These are phyloP conservation scores for Scedosporium dehoogii DNA, from an alignment of 2,329 filamentous ascomycete genomes.

Conservation along the genomic window DNA sequence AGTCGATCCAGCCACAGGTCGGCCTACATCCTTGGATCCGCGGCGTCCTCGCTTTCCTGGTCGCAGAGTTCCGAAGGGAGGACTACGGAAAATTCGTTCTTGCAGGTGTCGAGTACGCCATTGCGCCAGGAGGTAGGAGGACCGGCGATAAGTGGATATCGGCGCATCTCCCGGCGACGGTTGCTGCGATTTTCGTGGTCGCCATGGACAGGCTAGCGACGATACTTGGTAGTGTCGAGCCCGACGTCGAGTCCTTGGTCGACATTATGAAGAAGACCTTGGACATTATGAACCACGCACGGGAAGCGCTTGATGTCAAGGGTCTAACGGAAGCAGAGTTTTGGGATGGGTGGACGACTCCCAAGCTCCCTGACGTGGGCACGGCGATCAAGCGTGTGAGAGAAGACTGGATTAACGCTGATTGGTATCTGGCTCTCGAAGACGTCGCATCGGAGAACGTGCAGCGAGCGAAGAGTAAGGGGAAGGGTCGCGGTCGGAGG, in stretches of 20 bases:
- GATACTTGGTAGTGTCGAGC: constrained; percentile 26
- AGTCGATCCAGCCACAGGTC: constrained; percentile 15
- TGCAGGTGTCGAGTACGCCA: constrained; percentile 56
- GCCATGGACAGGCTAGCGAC: constrained; percentile 28
- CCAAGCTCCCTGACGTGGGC: constrained; percentile 47
- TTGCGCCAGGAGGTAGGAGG: constrained; percentile 30
- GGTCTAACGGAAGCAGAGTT: constrained; percentile 34
- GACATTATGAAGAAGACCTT: constrained; percentile 29
- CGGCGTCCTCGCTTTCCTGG: constrained; percentile 53
- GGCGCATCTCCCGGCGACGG: constrained; percentile 39
- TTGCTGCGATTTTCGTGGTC: constrained; percentile 49
- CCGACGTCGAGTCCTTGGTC: constrained; percentile 13
- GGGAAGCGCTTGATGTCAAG: constrained; percentile 27
- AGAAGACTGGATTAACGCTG: constrained; percentile 47
- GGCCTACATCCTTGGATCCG: constrained; percentile 58
- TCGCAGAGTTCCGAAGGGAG: constrained; percentile 49
- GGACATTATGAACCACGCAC: constrained; percentile 27
- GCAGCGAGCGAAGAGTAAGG: constrained; percentile 12
- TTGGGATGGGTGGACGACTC: constrained; percentile 42
- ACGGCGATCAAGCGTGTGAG: constrained; percentile 44
- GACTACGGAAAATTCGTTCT: constrained; percentile 62
- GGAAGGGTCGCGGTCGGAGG: constrained; percentile 13
- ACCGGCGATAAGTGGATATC: constrained; percentile 39
- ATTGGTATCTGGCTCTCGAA: constrained; percentile 53
- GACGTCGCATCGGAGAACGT: constrained; percentile 30